Conservation (phyloP, 1,284 basidiomycete genomes). For the Papiliotrema nemorosa region DNA sequence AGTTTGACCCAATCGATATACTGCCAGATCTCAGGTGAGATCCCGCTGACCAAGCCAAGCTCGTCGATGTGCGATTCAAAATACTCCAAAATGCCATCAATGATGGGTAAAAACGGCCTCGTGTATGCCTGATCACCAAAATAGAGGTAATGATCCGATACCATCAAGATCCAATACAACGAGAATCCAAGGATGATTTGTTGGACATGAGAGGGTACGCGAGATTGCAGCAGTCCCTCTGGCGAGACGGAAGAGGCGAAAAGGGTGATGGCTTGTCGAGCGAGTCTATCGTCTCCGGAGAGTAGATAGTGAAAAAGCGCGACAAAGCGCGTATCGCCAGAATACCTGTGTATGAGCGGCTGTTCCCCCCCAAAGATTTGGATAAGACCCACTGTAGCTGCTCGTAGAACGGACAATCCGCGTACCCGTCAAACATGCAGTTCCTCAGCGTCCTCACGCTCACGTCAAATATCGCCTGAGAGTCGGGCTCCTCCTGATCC, state of each 20-base stretch:
- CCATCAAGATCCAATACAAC: slow-evolving; percentile 23
- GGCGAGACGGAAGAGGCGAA: slow-evolving; percentile 25
- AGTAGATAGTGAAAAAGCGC: slow-evolving; percentile 29
- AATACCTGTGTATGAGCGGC: slow-evolving; percentile 17
- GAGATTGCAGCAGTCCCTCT: slow-evolving; percentile 28
- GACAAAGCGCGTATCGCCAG: slow-evolving; percentile 27
- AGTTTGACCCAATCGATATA: slow-evolving; percentile 30
- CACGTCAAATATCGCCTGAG: slow-evolving; percentile 25
- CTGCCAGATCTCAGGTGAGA: slow-evolving; percentile 25
- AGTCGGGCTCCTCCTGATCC: slow-evolving; percentile 13
- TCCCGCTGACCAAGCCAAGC: slow-evolving; percentile 21
- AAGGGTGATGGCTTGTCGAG: slow-evolving; percentile 23
- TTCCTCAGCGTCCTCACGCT: slow-evolving; percentile 29
- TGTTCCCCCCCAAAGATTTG: background rate
- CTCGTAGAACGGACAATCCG: slow-evolving; percentile 36
- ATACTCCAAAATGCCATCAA: slow-evolving; percentile 27
- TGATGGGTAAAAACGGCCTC: slow-evolving; percentile 15
- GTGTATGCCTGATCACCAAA: slow-evolving; percentile 19
- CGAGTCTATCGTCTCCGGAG: slow-evolving; percentile 28
- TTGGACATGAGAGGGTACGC: slow-evolving; percentile 25
- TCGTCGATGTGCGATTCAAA: slow-evolving; percentile 26
- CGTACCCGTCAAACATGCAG: slow-evolving; percentile 35
- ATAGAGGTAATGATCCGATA: slow-evolving; percentile 25
- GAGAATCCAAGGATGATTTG: slow-evolving; percentile 33
- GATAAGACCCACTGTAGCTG: slow-evolving; percentile 22